phyloP scores from a whole-genome alignment of 2,329 filamentous ascomycete species.

The Nigrospora sphaerica region DNA sequence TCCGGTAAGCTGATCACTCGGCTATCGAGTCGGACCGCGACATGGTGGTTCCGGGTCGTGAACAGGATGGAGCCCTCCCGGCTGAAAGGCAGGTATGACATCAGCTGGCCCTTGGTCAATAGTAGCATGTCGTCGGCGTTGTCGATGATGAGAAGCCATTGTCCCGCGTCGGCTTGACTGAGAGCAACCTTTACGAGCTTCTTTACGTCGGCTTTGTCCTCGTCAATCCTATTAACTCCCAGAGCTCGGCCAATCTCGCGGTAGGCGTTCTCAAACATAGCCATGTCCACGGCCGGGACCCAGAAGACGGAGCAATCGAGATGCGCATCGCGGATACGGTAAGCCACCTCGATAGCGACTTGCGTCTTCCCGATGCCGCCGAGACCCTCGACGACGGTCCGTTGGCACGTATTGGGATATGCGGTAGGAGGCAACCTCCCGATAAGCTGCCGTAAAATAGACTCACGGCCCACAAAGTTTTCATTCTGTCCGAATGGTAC shows the following conservation, averaged over 20 bases:
- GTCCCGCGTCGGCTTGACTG: not conserved
- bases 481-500: not conserved
- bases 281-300: not conserved
- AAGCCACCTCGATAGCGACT: not conserved
- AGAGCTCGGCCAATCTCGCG: not conserved
- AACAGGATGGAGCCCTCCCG: not conserved
- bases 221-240: not conserved
- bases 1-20: not conserved
- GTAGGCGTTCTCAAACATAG: not conserved
- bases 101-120: not conserved
- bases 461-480: not conserved
- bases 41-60: not conserved
- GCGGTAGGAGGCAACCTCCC: not conserved
- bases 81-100: not conserved
- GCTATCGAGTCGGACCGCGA: not conserved
- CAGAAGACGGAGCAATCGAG: not conserved
- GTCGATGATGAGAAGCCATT: too few relatives aligned
- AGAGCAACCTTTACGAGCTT: not conserved
- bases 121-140: not conserved
- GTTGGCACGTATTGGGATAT: not conserved
- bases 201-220: not conserved
- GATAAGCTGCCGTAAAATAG: not conserved
- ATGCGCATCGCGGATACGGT: not conserved
- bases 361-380: not conserved
- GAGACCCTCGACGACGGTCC: not conserved